Evolutionary conservation across 2,329 filamentous ascomycete genomes (phyloP).

Genomic region (Diplodia seriata): DNA sequence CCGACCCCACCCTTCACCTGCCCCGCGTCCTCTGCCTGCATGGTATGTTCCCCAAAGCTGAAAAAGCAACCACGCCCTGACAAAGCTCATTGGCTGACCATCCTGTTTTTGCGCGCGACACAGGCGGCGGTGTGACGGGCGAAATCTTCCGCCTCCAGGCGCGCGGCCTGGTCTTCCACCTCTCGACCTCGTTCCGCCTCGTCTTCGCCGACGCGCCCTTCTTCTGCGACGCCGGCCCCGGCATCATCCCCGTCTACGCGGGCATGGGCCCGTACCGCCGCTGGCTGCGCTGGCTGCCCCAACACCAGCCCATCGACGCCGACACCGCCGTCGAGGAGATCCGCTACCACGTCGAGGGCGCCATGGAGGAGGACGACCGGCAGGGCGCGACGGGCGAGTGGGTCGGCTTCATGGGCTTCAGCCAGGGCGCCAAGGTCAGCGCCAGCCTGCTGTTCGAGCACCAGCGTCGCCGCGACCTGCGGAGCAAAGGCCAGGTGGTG

Average conservation of each 20-base stretch:
- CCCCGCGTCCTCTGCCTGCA: conserved; percentile 82
- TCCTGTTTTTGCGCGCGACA: too few relatives aligned
- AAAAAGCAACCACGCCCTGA: not conserved
- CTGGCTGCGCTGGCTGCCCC: conserved; percentile 69
- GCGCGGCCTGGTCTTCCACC: conserved; percentile 60
- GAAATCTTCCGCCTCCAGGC: conserved; percentile 72
- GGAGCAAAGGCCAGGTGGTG: conserved; percentile 38
- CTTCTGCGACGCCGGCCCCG: conserved; percentile 65
- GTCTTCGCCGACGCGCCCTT: conserved; percentile 76
- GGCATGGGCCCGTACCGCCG: conserved; percentile 69
- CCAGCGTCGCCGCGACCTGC: conserved; percentile 58
- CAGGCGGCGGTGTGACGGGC: conserved; percentile 73
- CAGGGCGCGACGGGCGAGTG: conserved; percentile 52
- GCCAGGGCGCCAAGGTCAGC: conserved; percentile 57
- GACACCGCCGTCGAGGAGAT: conserved; percentile 56
- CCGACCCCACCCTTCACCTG: conserved; percentile 47
- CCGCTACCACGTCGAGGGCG: conserved; percentile 52
- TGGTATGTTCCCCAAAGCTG: conserved; percentile 43
- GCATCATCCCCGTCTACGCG: conserved; percentile 69
- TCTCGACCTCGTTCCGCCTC: conserved; percentile 69
- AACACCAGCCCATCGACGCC: conserved; percentile 62
- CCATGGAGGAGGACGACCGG: conserved; percentile 55
- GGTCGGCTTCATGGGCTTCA: conserved; percentile 60
- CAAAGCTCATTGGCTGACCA: not conserved
- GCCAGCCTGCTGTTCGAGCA: conserved; percentile 61